Evolutionary conservation across 192 early-diverging fungal genomes (phyloP).

Genomic region (Coemansia umbellata): DNA sequence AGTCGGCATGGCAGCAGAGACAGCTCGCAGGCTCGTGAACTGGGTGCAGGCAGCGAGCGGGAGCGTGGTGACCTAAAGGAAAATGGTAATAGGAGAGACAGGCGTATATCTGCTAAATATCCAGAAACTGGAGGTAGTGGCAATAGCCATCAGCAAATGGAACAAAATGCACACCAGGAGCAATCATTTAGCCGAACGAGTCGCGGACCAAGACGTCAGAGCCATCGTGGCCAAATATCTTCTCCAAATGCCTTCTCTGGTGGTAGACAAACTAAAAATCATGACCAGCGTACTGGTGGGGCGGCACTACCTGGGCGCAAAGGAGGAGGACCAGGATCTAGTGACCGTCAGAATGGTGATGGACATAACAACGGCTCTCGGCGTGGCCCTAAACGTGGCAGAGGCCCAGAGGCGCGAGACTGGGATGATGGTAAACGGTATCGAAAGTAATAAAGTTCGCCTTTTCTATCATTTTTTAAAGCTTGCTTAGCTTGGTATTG

Average conservation of each 20-base stretch:
- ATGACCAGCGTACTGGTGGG: background rate
- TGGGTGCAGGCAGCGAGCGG: background rate
- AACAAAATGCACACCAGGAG: constrained; percentile 1
- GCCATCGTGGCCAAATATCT: background rate
- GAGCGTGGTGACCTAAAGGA: background rate
- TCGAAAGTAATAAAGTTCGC: constrained; percentile 22
- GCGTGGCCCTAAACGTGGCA: constrained; percentile 21
- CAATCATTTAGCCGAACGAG: background rate
- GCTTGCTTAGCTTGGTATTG: too few relatives aligned
- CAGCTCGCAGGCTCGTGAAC: background rate
- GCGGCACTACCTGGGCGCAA: constrained; percentile 5
- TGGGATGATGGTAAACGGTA: constrained; percentile 28
- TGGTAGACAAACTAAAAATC: background rate
- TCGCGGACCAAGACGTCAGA: background rate
- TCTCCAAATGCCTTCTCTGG: background rate
- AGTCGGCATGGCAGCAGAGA: constrained; percentile 16
- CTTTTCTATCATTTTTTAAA: too few relatives aligned
- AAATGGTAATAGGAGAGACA: background rate
- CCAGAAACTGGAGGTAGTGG: background rate
- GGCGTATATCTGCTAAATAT: background rate
- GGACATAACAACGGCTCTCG: constrained; percentile 8
- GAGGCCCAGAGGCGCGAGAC: constrained; percentile 18
- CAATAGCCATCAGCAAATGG: constrained; percentile 4
- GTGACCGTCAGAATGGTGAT: background rate
- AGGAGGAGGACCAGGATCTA: too few relatives aligned